Evolutionary conservation across 257 asterid species (phyloP), one percentile per base, ranked within the genome.

Genomic region (Verbena officinalis): DNA sequence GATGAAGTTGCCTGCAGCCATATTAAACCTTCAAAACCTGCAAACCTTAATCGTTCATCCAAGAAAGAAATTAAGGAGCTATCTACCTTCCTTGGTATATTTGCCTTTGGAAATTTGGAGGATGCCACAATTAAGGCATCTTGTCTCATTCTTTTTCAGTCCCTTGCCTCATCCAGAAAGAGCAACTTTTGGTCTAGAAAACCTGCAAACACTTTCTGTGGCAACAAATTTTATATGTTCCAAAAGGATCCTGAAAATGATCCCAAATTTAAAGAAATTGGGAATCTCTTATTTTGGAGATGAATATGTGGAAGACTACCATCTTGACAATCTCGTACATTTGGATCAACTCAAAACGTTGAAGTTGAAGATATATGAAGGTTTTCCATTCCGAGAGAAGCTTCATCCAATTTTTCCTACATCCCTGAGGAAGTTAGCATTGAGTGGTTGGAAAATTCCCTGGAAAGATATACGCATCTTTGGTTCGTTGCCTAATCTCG

Each of bases 91-190:
- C 3, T 3, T 1, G 1, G 15, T 27, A 19, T 5, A 0, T 48
- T 46, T 50, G 27, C 62, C 61, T 20, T 24, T 14, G 5, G 6
- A 46, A 51, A 52, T 64, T 11, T 53, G 70, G 70, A 22, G 10
- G 20, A 39, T 65, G 62, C 40, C 43, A 23, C 53, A 40, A 16
- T 8, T 65, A 53, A 39, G 70, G 19, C 70, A 48, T 15, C 16
- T 63, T 24, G 34, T 23, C 9, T 9, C 36, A 46, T 46, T 20
- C 3, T 19, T 5, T 38, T 19, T 1, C 4, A 12, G 17, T 33
- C 1, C 1, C 7, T 33, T 63, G 20, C 45, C 48, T 0, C 0
- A 33, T 48, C 58, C 68, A n/a, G 9, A 21, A 31, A 33, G 8
- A 46, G 8, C 46, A 15, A 16, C 31, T 38, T 22, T 4, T 23